Percentiles rank a stretch among this genome's conserved stretches.
phyloP scores from a whole-genome alignment of 768 basidiomycete genomes.

The Boletus reticulatus region DNA sequence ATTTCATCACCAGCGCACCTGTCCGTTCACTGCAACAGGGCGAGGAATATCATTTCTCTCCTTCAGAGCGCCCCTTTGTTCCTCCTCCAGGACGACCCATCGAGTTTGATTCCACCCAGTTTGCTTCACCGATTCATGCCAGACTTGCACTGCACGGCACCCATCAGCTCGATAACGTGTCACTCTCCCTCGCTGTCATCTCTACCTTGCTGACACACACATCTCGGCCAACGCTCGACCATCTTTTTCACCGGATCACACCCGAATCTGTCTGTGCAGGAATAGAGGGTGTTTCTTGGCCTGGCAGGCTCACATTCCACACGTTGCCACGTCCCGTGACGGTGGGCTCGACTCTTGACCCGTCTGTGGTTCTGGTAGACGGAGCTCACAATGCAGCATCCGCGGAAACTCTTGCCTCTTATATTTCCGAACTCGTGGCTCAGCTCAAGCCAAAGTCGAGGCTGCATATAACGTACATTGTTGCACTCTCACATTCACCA shows the following conservation, averaged over 20 bases:
- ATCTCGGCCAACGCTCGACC: conserved; percentile 17
- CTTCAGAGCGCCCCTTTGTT: conserved; percentile 26
- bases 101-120: conserved; percentile 40
- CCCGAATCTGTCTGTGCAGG: conserved; percentile 52
- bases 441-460: conserved; percentile 17
- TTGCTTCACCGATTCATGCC: conserved; percentile 43
- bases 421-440: conserved; percentile 41
- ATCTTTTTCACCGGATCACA: conserved; percentile 38
- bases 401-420: conserved; percentile 60
- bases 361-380: conserved; percentile 66
- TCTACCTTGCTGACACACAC: conserved; percentile 50
- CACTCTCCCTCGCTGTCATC: conserved; percentile 61
- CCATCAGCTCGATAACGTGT: conserved; percentile 87
- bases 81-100: conserved; percentile 44
- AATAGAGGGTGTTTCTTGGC: conserved; percentile 65
- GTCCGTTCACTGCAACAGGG: conserved; percentile 37
- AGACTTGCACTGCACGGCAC: conserved; percentile 68
- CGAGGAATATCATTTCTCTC: conserved; percentile 34
- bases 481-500: conserved; percentile 84
- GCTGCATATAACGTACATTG: conserved; percentile 63
- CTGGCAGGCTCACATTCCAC: conserved; percentile 80
- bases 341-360: conserved; percentile 8
- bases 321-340: conserved; percentile 23
- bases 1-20: conserved; percentile 33
- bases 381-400: conserved; percentile 94